These are phyloP conservation scores for Mortierella alpina DNA, from an alignment of 192 early-diverging fungal species.

Conservation along the genomic window DNA sequence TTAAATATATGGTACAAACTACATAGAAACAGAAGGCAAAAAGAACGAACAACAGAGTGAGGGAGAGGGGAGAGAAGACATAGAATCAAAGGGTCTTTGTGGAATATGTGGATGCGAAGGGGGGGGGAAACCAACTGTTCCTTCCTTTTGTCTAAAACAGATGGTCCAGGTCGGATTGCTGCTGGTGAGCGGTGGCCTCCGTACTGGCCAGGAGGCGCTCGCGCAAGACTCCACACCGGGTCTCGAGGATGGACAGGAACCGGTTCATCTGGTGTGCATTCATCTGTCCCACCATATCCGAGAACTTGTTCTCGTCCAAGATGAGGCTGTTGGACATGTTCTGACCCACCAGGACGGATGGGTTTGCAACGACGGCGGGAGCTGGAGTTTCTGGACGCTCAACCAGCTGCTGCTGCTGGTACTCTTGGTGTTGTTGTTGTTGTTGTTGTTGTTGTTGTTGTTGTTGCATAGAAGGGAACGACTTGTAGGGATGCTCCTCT, in stretches of 20 bases:
- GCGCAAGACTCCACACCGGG: constrained; percentile 63
- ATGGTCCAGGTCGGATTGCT: constrained; percentile 20
- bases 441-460: constrained; percentile 16
- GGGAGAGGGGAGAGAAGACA: not conserved
- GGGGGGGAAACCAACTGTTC: not conserved
- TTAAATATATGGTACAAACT: too few species aligned
- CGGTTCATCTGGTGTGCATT: constrained; percentile 64
- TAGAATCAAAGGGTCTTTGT: not conserved
- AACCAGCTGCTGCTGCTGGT: not conserved
- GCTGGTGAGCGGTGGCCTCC: constrained; percentile 18
- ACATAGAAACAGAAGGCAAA: too few species aligned
- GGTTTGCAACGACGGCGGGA: not conserved
- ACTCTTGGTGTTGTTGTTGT: constrained; percentile 5
- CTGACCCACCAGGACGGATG: not conserved
- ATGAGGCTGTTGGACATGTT: constrained; percentile 36
- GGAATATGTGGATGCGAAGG: not conserved
- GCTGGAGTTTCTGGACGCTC: not conserved
- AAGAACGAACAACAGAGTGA: too few species aligned
- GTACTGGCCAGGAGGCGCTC: constrained; percentile 38
- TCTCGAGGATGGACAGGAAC: constrained; percentile 64
- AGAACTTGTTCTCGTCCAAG: constrained; percentile 55
- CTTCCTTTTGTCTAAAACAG: constrained; percentile 8
- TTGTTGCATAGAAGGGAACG: not conserved
- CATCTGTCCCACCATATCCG: constrained; percentile 58
- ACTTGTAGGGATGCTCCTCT: constrained; percentile 6